These are phyloP conservation scores for Hysterangium stoloniferum DNA, from an alignment of 768 basidiomycete genomes.

Conservation along the genomic window DNA sequence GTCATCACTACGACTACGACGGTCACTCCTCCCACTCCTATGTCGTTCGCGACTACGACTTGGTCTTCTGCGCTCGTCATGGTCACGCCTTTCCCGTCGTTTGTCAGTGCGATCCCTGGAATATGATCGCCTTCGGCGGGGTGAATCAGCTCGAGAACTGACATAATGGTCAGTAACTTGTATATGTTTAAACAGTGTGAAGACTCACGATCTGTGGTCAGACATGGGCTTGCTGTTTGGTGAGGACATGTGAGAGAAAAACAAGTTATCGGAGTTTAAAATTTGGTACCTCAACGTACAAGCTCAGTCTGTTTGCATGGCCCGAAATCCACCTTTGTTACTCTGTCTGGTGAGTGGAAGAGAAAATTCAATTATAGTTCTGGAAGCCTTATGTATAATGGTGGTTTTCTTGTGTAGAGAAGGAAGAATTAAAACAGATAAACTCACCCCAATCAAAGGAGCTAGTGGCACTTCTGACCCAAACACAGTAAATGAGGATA, in stretches of 20 bases:
- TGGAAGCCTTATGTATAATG: too few relatives aligned
- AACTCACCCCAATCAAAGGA: too few relatives aligned
- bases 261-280: too few relatives aligned
- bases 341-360: too few relatives aligned
- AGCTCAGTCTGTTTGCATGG: too few relatives aligned
- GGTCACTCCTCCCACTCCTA: constrained; percentile 34
- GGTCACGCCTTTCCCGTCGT: constrained; percentile 45
- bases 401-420: too few relatives aligned
- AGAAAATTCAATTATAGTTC: too few relatives aligned
- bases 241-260: constrained; percentile 43
- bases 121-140: constrained; percentile 59
- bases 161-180: constrained; percentile 4
- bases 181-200: constrained; percentile 6
- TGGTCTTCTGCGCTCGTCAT: constrained; percentile 50
- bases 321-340: too few relatives aligned
- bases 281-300: too few relatives aligned
- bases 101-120: constrained; percentile 52
- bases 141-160: constrained; percentile 68
- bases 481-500: too few relatives aligned
- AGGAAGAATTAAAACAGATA: too few relatives aligned
- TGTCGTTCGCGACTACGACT: constrained; percentile 54
- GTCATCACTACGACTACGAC: constrained; percentile 27
- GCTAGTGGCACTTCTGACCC: too few relatives aligned
- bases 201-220: constrained; percentile 51
- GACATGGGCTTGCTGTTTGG: constrained; percentile 37